Percentiles rank a stretch among this genome's conserved stretches.
Conservation (phyloP, 768 basidiomycete genomes). For the Boletus pseudopeckii region DNA sequence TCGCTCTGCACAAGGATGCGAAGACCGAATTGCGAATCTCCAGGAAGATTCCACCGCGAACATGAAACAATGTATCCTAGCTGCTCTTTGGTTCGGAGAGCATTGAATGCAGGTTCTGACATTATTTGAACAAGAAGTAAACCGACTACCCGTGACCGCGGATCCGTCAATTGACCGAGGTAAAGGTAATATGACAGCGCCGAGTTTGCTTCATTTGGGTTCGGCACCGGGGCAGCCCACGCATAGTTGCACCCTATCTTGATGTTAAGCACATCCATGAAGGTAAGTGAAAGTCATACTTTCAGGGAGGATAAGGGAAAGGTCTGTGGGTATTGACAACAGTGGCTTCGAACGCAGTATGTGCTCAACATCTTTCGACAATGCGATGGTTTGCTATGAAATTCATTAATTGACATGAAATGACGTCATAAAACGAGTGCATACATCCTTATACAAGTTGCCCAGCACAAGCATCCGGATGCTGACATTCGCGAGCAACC, state of each 20-base stretch:
- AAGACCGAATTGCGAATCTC: conserved; percentile 70
- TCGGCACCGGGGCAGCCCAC: conserved; percentile 65
- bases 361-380: conserved; percentile 70
- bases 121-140: conserved; percentile 80
- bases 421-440: conserved; percentile 22
- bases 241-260: conserved; percentile 64
- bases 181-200: conserved; percentile 83
- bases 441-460: conserved; percentile 79
- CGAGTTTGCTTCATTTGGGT: conserved; percentile 84
- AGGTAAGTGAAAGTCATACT: conserved; percentile 40
- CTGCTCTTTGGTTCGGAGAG: conserved; percentile 91
- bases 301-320: conserved; percentile 62
- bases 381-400: conserved; percentile 66
- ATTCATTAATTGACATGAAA: background rate
- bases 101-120: conserved; percentile 88
- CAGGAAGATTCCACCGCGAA: conserved; percentile 51
- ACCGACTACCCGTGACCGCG: conserved; percentile 59
- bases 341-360: conserved; percentile 55
- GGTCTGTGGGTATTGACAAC: conserved; percentile 35
- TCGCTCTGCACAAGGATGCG: conserved; percentile 90
- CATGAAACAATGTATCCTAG: conserved; percentile 88
- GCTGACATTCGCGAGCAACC: conserved; percentile 61
- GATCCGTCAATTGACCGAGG: conserved; percentile 65
- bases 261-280: conserved; percentile 11
- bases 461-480: conserved; percentile 76